Base-by-base conservation (phyloP, 163 green algal species). In the Volvox carteri region DNA sequence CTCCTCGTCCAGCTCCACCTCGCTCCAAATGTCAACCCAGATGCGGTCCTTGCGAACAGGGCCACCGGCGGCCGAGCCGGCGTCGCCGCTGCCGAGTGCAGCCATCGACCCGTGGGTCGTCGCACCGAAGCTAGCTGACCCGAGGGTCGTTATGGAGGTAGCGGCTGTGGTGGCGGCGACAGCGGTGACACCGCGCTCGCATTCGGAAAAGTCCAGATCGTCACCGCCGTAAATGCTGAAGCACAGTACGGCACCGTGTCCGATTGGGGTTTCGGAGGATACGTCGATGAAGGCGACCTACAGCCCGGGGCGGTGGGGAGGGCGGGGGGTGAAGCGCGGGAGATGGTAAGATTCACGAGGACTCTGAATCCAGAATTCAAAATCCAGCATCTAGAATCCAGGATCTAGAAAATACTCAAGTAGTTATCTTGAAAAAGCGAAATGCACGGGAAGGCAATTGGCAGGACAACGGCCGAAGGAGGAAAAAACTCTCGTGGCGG, bases 181-280 rank as follows among this genome's bases (percentile, higher is more conserved):
- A n/a, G n/a, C n/a, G n/a, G n/a, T n/a, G n/a, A n/a, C n/a, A n/a
- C n/a, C 88, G 70, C 33, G 1, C 65, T 70, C 52, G 39, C 44
- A 44, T 4, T 88, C 68, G 2, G 56, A 4, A 12, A 83, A 83
- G 42, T 91, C 44, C 42, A 74, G 74, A 48, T 81, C 86, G 77
- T 87, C 77, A 1, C 97, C 97, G 60, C 92, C 93, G 77, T 98
- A 99, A 28, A 99, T 88, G 4, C 95, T 98, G 68, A 99, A 98
- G 93, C 97, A 99, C 67, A 95, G 98, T 37, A 99, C 95, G 0
- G 75, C 78, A 70, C 98, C 98, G 85, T 99, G 97, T 18, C 96
- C 97, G 86, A 99, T 91, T 2, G 98, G 96, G 1, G 93, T 98
- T 90, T 99, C 86, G 35, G 93, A 92, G 77, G 92, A 96, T 23